These are phyloP conservation scores for Gaeumannomyces sp. DNA, from an alignment of 2,329 filamentous ascomycete genomes.

Conservation along the genomic window DNA sequence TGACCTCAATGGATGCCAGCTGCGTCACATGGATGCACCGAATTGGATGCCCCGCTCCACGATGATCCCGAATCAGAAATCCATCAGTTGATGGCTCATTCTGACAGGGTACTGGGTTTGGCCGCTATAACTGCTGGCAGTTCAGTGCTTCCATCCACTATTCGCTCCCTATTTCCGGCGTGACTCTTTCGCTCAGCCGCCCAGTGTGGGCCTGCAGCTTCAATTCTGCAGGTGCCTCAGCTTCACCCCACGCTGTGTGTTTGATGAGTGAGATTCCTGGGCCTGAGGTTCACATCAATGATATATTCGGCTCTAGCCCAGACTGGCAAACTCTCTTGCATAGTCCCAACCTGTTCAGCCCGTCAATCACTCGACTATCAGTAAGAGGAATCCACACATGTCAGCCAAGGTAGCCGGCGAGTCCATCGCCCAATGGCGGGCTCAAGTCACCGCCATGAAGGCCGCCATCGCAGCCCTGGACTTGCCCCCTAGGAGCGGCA, in stretches of 20 bases:
- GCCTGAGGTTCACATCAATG: neutral
- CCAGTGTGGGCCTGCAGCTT: neutral
- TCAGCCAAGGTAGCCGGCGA: neutral
- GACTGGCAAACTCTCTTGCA: neutral
- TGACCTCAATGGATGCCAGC: neutral
- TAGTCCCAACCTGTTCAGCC: no score
- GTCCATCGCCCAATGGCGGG: constrained; percentile 61
- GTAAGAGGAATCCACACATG: neutral
- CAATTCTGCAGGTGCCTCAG: no score
- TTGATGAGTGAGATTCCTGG: neutral
- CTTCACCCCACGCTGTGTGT: no score
- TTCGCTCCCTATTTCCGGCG: neutral
- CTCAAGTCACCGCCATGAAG: constrained; percentile 80
- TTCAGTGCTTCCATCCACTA: neutral
- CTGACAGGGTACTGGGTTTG: neutral
- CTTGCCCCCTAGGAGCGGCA: constrained; percentile 33
- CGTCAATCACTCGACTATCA: no score
- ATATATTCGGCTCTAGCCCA: neutral
- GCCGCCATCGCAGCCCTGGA: constrained; percentile 71
- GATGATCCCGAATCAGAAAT: neutral
- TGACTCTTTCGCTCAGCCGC: constrained; percentile 1
- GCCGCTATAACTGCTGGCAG: neutral
- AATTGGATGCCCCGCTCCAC: neutral
- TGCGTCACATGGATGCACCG: neutral
- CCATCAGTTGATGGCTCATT: neutral